Conservation (phyloP, 2,329 filamentous ascomycete genomes). For the Ceratocystis cubensis region DNA sequence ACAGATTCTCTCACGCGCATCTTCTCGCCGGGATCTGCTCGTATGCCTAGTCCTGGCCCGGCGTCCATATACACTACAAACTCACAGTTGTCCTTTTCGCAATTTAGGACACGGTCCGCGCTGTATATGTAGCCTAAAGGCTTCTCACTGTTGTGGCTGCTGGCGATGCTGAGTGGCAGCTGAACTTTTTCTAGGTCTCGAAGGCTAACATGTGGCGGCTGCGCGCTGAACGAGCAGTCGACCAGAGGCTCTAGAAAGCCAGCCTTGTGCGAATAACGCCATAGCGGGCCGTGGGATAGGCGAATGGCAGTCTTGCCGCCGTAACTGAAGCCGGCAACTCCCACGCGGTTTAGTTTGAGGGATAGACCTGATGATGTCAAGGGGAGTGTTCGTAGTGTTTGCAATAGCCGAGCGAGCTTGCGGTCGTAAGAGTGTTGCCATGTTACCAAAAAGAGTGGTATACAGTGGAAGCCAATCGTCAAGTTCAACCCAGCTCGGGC, state of each 20-base stretch:
- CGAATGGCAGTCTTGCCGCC: slow-evolving; percentile 42
- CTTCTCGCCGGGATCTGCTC: slow-evolving; percentile 28
- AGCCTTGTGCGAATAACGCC: slow-evolving; percentile 24
- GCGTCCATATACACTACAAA: slow-evolving; percentile 29
- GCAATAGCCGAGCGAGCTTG: slow-evolving; percentile 23
- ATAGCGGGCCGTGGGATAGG: slow-evolving; percentile 27
- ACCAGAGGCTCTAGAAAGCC: slow-evolving; percentile 30
- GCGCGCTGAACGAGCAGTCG: slow-evolving; percentile 39
- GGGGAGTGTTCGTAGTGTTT: slow-evolving; percentile 14
- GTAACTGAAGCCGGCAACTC: slow-evolving; percentile 49
- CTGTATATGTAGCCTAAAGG: slow-evolving; percentile 8
- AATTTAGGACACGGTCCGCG: slow-evolving; percentile 26
- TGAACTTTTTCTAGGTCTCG: slow-evolving; percentile 35
- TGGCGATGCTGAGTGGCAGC: slow-evolving; percentile 34
- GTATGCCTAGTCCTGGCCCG: slow-evolving; percentile 33
- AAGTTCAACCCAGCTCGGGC: not conserved
- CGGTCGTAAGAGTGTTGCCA: slow-evolving; percentile 25
- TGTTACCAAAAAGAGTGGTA: slow-evolving; percentile 26
- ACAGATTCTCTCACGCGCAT: slow-evolving; percentile 27
- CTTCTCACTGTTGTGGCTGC: slow-evolving; percentile 30
- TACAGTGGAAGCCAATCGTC: slow-evolving; percentile 20
- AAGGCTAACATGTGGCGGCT: slow-evolving; percentile 38
- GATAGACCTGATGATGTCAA: slow-evolving; percentile 11
- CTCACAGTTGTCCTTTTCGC: slow-evolving; percentile 27
- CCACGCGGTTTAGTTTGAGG: slow-evolving; percentile 29